Evolutionary conservation across 176 grass and related monocot species (phyloP).

Genomic region (Musa schizocarpa): DNA sequence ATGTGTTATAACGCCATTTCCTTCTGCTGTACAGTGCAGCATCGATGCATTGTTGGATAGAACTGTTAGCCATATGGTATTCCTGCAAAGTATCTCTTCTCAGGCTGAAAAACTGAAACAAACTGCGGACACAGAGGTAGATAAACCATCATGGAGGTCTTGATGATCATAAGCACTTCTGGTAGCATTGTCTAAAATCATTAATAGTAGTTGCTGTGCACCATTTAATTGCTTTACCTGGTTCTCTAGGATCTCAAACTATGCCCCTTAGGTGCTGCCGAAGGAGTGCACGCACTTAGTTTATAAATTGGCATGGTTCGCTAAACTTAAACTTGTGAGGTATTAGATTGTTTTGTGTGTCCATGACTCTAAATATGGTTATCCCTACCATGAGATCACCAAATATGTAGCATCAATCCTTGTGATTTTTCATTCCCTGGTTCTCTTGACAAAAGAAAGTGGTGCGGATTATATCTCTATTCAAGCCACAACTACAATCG

Average conservation of each 20-base stretch:
- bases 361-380: not conserved
- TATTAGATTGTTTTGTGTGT: not conserved
- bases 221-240: not conserved
- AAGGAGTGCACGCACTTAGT: too few species aligned
- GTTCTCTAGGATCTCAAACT: not conserved
- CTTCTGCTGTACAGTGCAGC: constrained; percentile 57
- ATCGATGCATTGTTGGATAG: constrained; percentile 62
- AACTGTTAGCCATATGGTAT: constrained; percentile 58
- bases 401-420: too few species aligned
- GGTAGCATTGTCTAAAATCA: not conserved
- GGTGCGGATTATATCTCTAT: too few species aligned
- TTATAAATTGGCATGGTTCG: too few species aligned
- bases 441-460: too few species aligned
- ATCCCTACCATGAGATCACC: not conserved
- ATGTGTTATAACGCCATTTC: constrained; percentile 18
- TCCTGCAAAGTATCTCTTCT: constrained; percentile 47
- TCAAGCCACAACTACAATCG: not conserved
- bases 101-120: constrained; percentile 48
- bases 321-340: not conserved
- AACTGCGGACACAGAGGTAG: constrained; percentile 20
- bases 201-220: not conserved
- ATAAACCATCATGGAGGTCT: not conserved
- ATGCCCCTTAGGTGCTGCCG: not conserved
- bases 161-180: not conserved
- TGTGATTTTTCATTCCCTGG: too few species aligned